These are phyloP conservation scores for Aspergillus viridinutans DNA, from an alignment of 2,329 filamentous ascomycete genomes.

Conservation along the genomic window DNA sequence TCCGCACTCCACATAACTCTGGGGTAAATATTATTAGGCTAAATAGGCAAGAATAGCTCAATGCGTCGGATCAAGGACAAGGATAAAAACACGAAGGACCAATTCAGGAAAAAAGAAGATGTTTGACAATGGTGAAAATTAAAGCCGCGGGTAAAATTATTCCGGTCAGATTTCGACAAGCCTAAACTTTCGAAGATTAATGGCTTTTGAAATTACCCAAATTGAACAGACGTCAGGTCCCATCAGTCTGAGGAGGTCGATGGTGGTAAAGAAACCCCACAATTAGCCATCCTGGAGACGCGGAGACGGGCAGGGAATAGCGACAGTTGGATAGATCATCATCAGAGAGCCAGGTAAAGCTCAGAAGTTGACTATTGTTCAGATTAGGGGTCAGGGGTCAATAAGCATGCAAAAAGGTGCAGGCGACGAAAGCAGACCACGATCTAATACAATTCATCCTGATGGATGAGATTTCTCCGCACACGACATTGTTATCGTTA, in stretches of 20 bases:
- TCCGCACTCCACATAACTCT: background rate
- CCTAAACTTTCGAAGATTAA: background rate
- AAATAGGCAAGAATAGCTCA: background rate
- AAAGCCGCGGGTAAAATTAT: background rate
- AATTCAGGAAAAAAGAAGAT: background rate
- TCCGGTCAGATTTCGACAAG: background rate
- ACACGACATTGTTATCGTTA: background rate
- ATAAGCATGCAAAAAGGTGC: background rate
- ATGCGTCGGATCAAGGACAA: background rate
- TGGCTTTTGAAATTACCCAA: background rate
- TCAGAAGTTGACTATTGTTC: background rate
- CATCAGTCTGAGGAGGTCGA: background rate
- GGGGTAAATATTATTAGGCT: background rate
- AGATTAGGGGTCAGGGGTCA: background rate
- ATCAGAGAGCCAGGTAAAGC: background rate
- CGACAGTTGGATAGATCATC: too few species aligned
- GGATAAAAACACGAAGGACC: background rate
- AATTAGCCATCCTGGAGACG: background rate
- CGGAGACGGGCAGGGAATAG: background rate
- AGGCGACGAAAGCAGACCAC: background rate
- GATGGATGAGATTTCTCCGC: background rate
- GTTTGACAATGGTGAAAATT: background rate
- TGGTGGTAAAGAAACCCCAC: background rate
- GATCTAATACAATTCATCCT: too few species aligned
- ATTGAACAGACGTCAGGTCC: background rate